Base-by-base conservation (phyloP, 257 asterid species). In the Fraxinus anomala region DNA sequence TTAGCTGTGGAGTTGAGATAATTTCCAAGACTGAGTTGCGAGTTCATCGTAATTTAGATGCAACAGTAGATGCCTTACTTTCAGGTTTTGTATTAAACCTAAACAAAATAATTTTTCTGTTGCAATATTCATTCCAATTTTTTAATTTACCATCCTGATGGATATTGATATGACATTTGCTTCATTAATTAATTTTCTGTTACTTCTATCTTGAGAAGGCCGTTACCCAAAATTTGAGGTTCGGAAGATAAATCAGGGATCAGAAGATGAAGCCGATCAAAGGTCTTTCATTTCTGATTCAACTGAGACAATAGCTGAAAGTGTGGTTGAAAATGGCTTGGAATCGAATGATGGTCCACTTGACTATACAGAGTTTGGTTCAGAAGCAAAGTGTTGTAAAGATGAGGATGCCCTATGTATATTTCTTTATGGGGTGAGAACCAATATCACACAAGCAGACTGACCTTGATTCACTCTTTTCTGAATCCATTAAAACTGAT, bases 381-480 rank as follows among this genome's bases (percentile, higher is more conserved):
- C 92, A 34, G 81, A 82, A 40, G 93, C 82, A 80, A 70, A 77
- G 71, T 84, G 72, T n/a, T 54, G 59, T 73, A 73, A 85, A 80
- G 89, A 87, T 21, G 91, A 85, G 83, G 85, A 80, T 56, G 79
- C 83, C 80, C 89, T 91, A 79, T 73, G 83, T 66, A 61, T 95
- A 79, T 95, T 95, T 85, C 97, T 93, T 28, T 93, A 93, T 81
- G 99, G 99, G 96, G 97, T 94, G 89, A 88, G 97, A 80, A 74
- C 71, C 79, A 26, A 76, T 73, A 72, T 17, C 65, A 11, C 69
- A 24, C 13, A 19, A 47, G 66, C 66, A 68, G 12, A 66, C 30
- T 30, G 65, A 47, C 75, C 70, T 44, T 65, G 31, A 21, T 65
- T 23, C 78, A 68, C 65, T 66, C 26, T 56, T 68, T 76, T 61